Evolutionary conservation across 2,329 filamentous ascomycete species (phyloP), one percentile per base, ranked within the genome.

Genomic region (Trichoderma atroviride): DNA sequence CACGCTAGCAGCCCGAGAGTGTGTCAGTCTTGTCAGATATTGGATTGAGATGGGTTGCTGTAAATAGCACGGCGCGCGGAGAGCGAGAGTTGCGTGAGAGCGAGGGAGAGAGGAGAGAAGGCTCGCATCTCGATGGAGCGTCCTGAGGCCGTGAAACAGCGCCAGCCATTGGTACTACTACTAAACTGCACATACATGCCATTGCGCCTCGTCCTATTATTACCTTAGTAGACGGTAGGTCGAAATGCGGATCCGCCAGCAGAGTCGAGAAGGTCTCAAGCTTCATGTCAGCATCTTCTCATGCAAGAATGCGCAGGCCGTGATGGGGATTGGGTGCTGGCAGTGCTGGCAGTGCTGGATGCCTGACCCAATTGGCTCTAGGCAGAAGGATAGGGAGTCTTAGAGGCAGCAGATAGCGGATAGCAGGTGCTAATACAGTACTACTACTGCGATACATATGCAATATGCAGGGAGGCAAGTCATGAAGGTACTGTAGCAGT

Each of bases 111-210:
- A 13, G 14, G 55, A 24, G 55, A n/a, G 31, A 14, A 35, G 16
- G 55, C 55, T 58, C 55, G 35, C n/a, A 33, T n/a, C 55, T 22
- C 55, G 55, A 57, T 58, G 55, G 55, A 58, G 33, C 55, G 16
- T 43, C 14, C 27, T 31, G 53, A 62, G 59, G 59, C 59, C 59
- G 29, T 62, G 29, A 22, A 29, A 56, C 53, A 50, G 57, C 29
- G 43, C 59, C 58, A 61, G 59, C 59, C 58, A 61, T 61, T 52
- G 47, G 40, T 22, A 62, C 57, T 55, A 50, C 47, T 11, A 50
- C 47, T 50, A 35, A 35, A 14, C 33, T 35, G 33, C 13, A 35
- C 13, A 14, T 35, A 50, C 47, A 50, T 50, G 47, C 47, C 47
- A 29, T 56, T 56, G 53, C 53, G 53, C 53, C 53, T 56, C 29